Base-by-base conservation (phyloP, 148 eudicot species). In the Agrostemma githago region DNA sequence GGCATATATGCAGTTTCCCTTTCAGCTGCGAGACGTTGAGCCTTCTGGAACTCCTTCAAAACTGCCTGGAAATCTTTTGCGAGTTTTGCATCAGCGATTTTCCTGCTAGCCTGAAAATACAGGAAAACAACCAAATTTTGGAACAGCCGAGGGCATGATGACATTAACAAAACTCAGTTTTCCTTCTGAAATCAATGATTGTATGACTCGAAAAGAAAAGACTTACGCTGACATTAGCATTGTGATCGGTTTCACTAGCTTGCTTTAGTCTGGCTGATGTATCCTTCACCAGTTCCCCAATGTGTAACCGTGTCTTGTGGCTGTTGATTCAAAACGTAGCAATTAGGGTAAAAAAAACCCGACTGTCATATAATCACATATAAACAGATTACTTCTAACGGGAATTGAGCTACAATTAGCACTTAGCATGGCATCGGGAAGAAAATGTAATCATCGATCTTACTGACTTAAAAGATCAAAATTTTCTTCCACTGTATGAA, bases 11-110 rank as follows among this genome's bases (percentile, higher is more conserved):
- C 83, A 43, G 98, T 88, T 83, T 92, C 96, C 84, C 93, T 84
- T 73, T 92, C 90, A 69, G 96, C 98, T 38, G 98, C 93, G 78
- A 92, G 87, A 40, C 93, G 89, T 70, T 90, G 98, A 19, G 90
- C 96, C 89, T 90, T 92, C 59, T 88, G 98, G 68, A 86, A 92
- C 80, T 92, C 98, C 79, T 86, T 87, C 66, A 92, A 75, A 78
- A 90, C 90, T 73, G 87, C 85, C 83, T 92, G 93, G 74, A 87
- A 92, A 78, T 92, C 98, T 85, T 89, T 90, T 19, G 93, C 96
- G 72, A 92, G 92, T 79, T 90, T 92, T 26, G 96, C 96, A 84
- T 90, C 98, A 38, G 92, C 83, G 48, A 93, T 82, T 80, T 87
- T 93, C 86, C 89, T 93, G 90, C 78, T 87, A 14, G 88, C 86